Evolutionary conservation across 2,329 filamentous ascomycete genomes (phyloP).

Genomic region (Reticulascus tulasneorum): DNA sequence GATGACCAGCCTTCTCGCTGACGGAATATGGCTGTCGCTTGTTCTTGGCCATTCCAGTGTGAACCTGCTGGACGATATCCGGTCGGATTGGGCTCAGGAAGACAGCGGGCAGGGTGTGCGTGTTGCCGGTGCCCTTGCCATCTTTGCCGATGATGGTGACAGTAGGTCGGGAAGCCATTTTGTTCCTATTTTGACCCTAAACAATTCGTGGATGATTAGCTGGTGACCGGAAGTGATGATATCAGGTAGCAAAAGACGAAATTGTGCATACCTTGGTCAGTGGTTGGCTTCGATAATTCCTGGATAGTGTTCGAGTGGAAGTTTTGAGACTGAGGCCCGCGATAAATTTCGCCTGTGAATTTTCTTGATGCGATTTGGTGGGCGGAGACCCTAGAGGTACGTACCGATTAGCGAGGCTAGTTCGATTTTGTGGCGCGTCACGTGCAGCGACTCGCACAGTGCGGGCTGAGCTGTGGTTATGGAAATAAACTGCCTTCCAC

Average conservation of each 20-base stretch:
- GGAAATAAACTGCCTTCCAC: too few species aligned
- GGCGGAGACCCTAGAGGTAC: conserved; percentile 34
- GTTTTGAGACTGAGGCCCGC: conserved; percentile 25
- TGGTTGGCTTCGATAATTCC: conserved; percentile 26
- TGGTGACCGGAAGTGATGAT: conserved; percentile 7
- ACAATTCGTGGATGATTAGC: conserved; percentile 10
- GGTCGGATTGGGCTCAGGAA: conserved; percentile 97
- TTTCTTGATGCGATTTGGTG: conserved; percentile 32
- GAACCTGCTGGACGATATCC: conserved; percentile 98
- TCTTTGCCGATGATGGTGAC: conserved; percentile 96
- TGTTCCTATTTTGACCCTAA: conserved; percentile 29
- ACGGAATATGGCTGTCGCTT: conserved; percentile 99
- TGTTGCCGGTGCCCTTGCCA: conserved; percentile 85
- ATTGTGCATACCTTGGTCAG: conserved; percentile 32
- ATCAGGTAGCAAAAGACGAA: conserved; percentile 10
- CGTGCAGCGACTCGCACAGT: too few species aligned
- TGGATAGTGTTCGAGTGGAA: conserved; percentile 23
- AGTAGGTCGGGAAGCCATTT: conserved; percentile 94
- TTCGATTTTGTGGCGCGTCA: too few species aligned
- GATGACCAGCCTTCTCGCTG: conserved; percentile 99
- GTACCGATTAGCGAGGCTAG: conserved; percentile 26
- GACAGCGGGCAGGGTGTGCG: conserved; percentile 90
- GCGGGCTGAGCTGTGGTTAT: too few species aligned
- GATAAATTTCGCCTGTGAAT: conserved; percentile 32
- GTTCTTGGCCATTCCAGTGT: conserved; percentile 99